Conservation (phyloP, 164 flowering plant genomes). For the Vitis rupestris region DNA sequence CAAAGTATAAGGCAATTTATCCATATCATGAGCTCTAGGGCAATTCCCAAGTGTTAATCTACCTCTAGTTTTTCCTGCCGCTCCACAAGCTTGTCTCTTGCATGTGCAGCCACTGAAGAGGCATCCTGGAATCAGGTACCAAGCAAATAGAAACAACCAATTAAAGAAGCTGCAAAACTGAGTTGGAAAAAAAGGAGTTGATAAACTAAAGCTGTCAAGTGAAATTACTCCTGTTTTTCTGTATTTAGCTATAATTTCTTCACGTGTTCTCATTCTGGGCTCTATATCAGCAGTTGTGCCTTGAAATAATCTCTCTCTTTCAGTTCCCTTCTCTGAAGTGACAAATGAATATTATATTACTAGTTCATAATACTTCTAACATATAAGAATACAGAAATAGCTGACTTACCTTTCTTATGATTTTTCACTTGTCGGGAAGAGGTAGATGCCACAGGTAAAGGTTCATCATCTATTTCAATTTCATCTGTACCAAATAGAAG, state of each 20-base stretch:
- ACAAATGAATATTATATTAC: background rate
- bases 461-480: conserved; percentile 87
- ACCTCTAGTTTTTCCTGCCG: conserved; percentile 94
- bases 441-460: conserved; percentile 31
- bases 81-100: conserved; percentile 73
- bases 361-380: background rate
- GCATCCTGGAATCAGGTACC: conserved; percentile 59
- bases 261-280: conserved; percentile 71
- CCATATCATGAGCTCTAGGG: too few relatives aligned
- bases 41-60: conserved; percentile 1
- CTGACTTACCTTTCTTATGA: conserved; percentile 32
- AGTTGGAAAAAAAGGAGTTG: background rate
- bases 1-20: too few relatives aligned
- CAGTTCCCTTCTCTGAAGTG: conserved; percentile 46
- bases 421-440: conserved; percentile 39
- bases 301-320: conserved; percentile 62
- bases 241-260: conserved; percentile 79
- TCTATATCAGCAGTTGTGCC: conserved; percentile 45
- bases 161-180: background rate
- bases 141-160: conserved; percentile 7
- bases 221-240: conserved; percentile 64
- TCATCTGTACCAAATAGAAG: conserved; percentile 56
- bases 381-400: background rate
- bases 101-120: conserved; percentile 67
- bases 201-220: conserved; percentile 1